A percentile compares a stretch with the other conserved stretches of the same genome.
Evolutionary conservation across 768 basidiomycete genomes (phyloP).

Genomic region (Hortiboletus flavorubellus): DNA sequence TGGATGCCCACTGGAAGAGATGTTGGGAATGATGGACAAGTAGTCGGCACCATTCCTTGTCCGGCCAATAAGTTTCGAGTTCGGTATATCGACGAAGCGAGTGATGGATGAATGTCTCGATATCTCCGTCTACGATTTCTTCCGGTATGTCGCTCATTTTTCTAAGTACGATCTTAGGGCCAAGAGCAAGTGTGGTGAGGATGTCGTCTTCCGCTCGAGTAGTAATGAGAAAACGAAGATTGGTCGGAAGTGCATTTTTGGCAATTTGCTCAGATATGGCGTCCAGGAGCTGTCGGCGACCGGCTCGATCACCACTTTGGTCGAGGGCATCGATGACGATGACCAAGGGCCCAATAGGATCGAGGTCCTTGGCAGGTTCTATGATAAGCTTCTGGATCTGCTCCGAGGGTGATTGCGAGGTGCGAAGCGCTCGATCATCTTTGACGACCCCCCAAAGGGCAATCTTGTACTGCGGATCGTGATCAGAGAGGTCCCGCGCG

Average conservation of each 20-base stretch:
- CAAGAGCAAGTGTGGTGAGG: not conserved
- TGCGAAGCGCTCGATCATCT: not conserved
- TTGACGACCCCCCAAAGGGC: too few relatives aligned
- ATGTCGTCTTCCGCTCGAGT: slow-evolving; percentile 15
- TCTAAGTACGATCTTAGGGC: not conserved
- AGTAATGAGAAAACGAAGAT: slow-evolving; percentile 19
- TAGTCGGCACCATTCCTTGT: slow-evolving; percentile 11
- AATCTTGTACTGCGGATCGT: slow-evolving; percentile 1
- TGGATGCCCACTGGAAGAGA: slow-evolving; percentile 22
- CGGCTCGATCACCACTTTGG: slow-evolving; percentile 10
- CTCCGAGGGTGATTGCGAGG: not conserved
- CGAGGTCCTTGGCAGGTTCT: not conserved
- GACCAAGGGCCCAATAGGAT: not conserved
- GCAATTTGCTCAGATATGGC: not conserved
- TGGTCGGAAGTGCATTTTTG: slow-evolving; percentile 5
- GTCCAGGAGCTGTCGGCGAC: slow-evolving; percentile 15
- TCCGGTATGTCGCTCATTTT: not conserved
- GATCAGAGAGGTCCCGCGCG: slow-evolving; percentile 23
- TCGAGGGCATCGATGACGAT: slow-evolving; percentile 24
- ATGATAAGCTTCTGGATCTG: slow-evolving; percentile 12
- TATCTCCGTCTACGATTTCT: not conserved
- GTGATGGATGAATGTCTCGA: not conserved
- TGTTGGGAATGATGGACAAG: slow-evolving; percentile 18
- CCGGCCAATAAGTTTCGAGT: not conserved
- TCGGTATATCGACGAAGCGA: not conserved